These are phyloP conservation scores for Zelonia costaricensis DNA, from an alignment of 208 protist species.

Conservation along the genomic window DNA sequence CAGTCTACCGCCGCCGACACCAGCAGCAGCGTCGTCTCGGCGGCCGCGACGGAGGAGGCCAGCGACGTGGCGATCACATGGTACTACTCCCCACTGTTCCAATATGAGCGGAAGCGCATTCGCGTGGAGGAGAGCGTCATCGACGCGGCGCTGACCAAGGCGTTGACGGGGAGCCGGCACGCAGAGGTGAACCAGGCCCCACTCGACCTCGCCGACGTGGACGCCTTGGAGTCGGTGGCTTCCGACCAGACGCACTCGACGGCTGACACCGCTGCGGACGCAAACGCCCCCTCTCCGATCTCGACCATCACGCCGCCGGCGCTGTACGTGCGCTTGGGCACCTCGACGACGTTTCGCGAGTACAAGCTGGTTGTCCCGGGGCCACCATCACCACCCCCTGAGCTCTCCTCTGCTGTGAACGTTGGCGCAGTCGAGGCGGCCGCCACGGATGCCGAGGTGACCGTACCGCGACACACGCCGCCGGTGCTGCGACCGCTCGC, in stretches of 20 bases:
- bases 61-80: slow-evolving; percentile 19
- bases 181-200: slow-evolving; percentile 1
- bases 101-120: slow-evolving; percentile 67
- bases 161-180: neutral
- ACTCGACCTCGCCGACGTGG: neutral
- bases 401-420: neutral
- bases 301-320: slow-evolving; percentile 9
- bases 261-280: neutral
- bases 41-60: neutral
- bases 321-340: slow-evolving; percentile 53
- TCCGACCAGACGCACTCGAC: neutral
- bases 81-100: slow-evolving; percentile 73
- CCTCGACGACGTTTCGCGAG: slow-evolving; percentile 51
- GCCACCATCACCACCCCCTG: neutral
- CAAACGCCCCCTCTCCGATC: no score
- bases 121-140: slow-evolving; percentile 69
- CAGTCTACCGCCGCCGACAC: neutral
- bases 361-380: slow-evolving; percentile 28
- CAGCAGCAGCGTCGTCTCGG: neutral
- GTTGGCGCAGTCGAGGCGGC: neutral
- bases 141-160: slow-evolving; percentile 22
- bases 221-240: neutral
- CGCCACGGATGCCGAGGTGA: neutral
- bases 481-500: slow-evolving; percentile 4
- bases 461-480: neutral